These are phyloP conservation scores for Nissolia schottii DNA, from an alignment of 306 rosid species.

Conservation along the genomic window DNA sequence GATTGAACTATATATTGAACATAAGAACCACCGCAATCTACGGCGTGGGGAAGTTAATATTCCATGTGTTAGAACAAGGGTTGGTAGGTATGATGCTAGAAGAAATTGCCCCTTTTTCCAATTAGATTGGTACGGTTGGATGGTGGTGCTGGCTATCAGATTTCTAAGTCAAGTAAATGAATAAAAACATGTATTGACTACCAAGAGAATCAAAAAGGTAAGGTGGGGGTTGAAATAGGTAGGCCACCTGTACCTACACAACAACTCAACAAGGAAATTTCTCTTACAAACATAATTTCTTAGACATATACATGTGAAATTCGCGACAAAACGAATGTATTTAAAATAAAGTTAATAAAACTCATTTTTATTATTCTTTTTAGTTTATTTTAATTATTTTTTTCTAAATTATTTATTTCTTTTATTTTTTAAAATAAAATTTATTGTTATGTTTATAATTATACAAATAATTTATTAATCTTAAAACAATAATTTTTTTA, in stretches of 20 bases:
- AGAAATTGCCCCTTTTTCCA: constrained; percentile 15
- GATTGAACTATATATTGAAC: neutral
- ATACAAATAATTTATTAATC: too few species aligned
- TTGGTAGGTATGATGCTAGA: constrained; percentile 27
- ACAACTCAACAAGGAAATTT: neutral
- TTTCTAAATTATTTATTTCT: too few species aligned
- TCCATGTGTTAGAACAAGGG: constrained; percentile 26
- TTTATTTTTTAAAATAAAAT: too few species aligned
- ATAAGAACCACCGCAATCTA: constrained; percentile 23
- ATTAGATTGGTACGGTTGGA: constrained; percentile 22
- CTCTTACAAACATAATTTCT: too few species aligned
- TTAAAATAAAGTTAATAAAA: too few species aligned
- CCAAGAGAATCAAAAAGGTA: neutral
- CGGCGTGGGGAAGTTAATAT: constrained; percentile 31
- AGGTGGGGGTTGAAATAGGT: neutral
- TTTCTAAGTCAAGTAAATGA: constrained; percentile 17
- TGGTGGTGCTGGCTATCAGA: neutral
- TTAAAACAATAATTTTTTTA: too few species aligned
- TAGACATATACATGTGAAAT: too few species aligned
- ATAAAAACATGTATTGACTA: constrained; percentile 4
- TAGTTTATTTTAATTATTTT: too few species aligned
- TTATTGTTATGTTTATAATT: too few species aligned
- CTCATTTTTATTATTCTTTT: too few species aligned
- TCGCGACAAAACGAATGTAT: too few species aligned
- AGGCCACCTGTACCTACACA: constrained; percentile 26